Percentiles rank a stretch among this genome's conserved stretches.
Evolutionary conservation across 208 protist species (phyloP).

Genomic region (Wallacemonas sp.): DNA sequence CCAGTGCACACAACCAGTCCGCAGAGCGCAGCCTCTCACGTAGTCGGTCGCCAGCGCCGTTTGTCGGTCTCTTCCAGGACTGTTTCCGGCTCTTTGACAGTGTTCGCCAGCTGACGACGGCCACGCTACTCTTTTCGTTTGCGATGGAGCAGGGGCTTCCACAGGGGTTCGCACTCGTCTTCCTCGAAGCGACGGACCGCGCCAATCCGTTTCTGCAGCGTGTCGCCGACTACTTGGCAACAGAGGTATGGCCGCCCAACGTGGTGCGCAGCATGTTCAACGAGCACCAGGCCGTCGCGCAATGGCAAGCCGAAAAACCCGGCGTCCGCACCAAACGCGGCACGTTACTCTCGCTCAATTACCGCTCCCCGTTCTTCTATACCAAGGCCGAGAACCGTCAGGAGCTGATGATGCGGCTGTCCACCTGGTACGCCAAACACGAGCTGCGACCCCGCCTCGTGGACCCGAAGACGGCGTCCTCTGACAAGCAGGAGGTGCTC

Average conservation of each 20-base stretch:
- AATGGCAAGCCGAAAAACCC: conserved; percentile 66
- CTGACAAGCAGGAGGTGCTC: not conserved
- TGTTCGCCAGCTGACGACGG: conserved; percentile 54
- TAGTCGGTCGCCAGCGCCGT: conserved; percentile 3
- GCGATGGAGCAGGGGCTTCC: conserved; percentile 61
- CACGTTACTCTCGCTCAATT: conserved; percentile 39
- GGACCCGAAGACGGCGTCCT: not conserved
- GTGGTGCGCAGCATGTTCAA: conserved; percentile 42
- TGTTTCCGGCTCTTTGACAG: conserved; percentile 23
- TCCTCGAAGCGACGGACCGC: conserved; percentile 48
- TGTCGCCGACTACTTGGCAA: conserved; percentile 45
- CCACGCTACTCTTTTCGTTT: conserved; percentile 46
- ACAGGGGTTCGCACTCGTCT: conserved; percentile 72
- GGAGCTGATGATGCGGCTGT: conserved; percentile 61
- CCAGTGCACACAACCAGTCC: not conserved
- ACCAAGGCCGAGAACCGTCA: conserved; percentile 42
- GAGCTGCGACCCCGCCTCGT: conserved; percentile 1
- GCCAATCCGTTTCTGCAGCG: conserved; percentile 41
- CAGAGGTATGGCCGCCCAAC: conserved; percentile 35
- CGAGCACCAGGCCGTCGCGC: conserved; percentile 66
- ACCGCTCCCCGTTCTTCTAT: conserved; percentile 49
- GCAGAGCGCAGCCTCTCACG: not conserved
- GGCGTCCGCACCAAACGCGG: conserved; percentile 15
- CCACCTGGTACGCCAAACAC: conserved; percentile 36
- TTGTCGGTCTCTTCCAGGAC: conserved; percentile 41